Evolutionary conservation across 2,329 filamentous ascomycete species (phyloP).

Genomic region (Paecilomyces niveus): DNA sequence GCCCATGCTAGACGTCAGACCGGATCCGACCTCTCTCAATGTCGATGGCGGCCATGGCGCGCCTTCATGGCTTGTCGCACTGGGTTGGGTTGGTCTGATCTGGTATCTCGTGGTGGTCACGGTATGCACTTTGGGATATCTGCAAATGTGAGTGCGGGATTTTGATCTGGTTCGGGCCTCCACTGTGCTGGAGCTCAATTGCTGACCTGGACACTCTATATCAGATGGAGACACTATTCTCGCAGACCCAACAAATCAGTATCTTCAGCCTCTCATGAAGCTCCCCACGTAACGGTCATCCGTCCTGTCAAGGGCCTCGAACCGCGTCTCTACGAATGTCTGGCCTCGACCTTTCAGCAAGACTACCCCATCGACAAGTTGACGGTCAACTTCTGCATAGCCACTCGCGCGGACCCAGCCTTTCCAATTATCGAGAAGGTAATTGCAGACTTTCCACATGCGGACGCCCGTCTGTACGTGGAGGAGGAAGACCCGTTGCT

Average conservation of each 20-base stretch:
- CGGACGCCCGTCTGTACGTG: constrained; percentile 66
- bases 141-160: constrained; percentile 46
- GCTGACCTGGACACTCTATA: constrained; percentile 3
- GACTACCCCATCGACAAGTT: constrained; percentile 70
- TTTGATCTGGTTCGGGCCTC: constrained; percentile 1
- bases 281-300: constrained; percentile 83
- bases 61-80: constrained; percentile 30
- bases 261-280: constrained; percentile 35
- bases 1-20: constrained; percentile 11
- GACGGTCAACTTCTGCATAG: constrained; percentile 75
- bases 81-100: constrained; percentile 42
- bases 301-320: constrained; percentile 91
- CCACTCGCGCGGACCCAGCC: constrained; percentile 66
- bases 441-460: constrained; percentile 62
- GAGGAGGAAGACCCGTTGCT: constrained; percentile 75
- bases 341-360: constrained; percentile 77
- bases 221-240: constrained; percentile 51
- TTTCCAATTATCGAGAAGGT: constrained; percentile 66
- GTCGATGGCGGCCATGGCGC: constrained; percentile 8
- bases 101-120: constrained; percentile 51
- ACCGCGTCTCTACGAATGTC: constrained; percentile 82
- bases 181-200: too few relatives aligned
- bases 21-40: constrained; percentile 6
- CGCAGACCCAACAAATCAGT: constrained; percentile 36
- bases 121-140: constrained; percentile 53